These are phyloP conservation scores for Solanum virginianum DNA, from an alignment of 257 asterid genomes.

Conservation along the genomic window DNA sequence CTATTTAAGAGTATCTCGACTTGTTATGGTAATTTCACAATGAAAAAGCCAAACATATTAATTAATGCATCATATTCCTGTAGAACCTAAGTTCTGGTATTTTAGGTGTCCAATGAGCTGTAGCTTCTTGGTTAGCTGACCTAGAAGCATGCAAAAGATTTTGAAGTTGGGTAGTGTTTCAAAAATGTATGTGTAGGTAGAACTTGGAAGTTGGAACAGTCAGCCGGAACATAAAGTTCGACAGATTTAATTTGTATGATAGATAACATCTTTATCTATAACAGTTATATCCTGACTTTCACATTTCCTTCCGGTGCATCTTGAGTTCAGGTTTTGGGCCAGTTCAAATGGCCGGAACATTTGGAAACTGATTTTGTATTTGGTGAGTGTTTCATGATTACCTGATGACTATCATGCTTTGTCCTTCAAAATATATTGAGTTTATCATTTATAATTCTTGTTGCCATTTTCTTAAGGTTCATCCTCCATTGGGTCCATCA, in stretches of 20 bases:
- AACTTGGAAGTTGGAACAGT: not conserved
- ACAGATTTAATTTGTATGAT: not conserved
- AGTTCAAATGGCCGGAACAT: conserved; percentile 87
- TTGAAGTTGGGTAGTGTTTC: not conserved
- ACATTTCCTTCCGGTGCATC: conserved; percentile 1
- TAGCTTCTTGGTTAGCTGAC: not conserved
- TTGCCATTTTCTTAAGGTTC: conserved; percentile 36
- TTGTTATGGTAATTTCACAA: not conserved
- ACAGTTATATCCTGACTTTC: not conserved
- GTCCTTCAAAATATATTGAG: not conserved
- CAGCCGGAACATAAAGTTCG: not conserved
- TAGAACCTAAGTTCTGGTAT: not conserved
- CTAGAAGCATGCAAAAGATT: not conserved
- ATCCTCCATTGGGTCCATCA: conserved; percentile 71
- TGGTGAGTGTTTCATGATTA: conserved; percentile 30
- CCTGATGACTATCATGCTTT: not conserved
- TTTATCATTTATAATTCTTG: not conserved
- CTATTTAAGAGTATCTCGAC: not conserved
- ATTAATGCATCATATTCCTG: not conserved
- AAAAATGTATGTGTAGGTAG: not conserved
- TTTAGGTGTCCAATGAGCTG: not conserved
- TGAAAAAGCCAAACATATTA: not conserved
- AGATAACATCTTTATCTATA: not conserved
- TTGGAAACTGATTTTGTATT: conserved; percentile 65
- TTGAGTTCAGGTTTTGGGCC: conserved; percentile 51